phyloP scores from a whole-genome alignment of 441 rosid species.

The Euphorbia celastroides region DNA sequence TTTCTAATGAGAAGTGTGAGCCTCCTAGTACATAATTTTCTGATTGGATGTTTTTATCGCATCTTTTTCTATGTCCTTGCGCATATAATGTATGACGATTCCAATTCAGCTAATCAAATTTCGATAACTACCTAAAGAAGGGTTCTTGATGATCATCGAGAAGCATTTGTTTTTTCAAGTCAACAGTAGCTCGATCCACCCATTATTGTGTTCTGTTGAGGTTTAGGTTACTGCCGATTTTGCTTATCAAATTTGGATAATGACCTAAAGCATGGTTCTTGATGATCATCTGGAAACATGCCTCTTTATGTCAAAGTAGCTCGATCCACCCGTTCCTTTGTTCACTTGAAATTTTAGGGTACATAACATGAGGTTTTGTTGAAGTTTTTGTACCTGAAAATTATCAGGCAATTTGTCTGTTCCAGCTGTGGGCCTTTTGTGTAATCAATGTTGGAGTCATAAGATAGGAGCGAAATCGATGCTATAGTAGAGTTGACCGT shows the following conservation, averaged over 20 bases:
- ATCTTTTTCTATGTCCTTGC: background rate
- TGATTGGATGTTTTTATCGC: background rate
- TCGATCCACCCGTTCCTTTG: background rate
- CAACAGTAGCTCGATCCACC: background rate
- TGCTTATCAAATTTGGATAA: slow-evolving; percentile 5
- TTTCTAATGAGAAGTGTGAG: background rate
- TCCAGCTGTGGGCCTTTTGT: too few species aligned
- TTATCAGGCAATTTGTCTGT: too few species aligned
- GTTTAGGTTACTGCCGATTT: too few species aligned
- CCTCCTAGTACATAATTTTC: background rate
- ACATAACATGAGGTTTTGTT: background rate
- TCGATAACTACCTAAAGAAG: background rate
- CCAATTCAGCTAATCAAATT: background rate
- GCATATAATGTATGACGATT: background rate
- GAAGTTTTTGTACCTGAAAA: background rate
- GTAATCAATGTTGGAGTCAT: background rate
- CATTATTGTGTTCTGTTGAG: background rate
- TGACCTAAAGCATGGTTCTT: background rate
- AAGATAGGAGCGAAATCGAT: background rate
- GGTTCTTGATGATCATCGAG: background rate
- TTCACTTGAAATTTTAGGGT: background rate
- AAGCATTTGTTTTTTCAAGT: background rate
- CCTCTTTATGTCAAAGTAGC: background rate
- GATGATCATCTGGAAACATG: background rate
- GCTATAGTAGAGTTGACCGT: background rate